phyloP scores from a whole-genome alignment of 345 rosid species.

The Aquilaria yunnanensis region DNA sequence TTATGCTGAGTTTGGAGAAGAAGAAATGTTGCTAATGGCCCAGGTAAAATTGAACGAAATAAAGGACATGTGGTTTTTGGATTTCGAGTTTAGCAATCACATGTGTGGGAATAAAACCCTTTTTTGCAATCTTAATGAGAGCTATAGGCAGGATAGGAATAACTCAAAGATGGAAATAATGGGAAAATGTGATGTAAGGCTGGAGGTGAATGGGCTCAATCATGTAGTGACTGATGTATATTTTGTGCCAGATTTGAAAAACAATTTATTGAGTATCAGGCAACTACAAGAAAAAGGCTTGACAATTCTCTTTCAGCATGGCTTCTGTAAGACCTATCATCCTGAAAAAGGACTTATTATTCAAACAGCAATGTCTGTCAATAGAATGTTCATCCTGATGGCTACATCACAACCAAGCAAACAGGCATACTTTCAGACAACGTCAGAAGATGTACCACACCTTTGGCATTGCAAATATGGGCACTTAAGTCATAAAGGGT shows the following conservation, averaged over 20 bases:
- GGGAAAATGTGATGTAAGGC: not conserved
- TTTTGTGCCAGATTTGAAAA: not conserved
- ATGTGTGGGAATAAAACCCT: not conserved
- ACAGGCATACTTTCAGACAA: not conserved
- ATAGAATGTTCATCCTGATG: not conserved
- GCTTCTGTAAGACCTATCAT: no score
- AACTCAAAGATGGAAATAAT: not conserved
- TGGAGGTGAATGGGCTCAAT: not conserved
- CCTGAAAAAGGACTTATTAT: no score
- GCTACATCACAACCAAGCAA: not conserved
- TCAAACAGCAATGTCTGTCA: no score
- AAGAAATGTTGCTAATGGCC: not conserved
- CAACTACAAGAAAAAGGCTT: not conserved
- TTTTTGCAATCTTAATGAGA: not conserved
- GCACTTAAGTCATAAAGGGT: not conserved
- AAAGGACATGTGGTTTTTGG: no score
- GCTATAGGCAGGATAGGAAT: not conserved
- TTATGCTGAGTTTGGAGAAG: no score
- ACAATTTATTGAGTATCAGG: not conserved
- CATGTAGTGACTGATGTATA: not conserved
- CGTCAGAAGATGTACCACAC: not conserved
- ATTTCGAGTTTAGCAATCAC: not conserved
- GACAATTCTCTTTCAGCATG: not conserved
- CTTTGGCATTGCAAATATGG: not conserved
- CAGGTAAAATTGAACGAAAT: no score